Conservation (phyloP, 1,139 yeast genomes). For the Yamadazyma diddensiae region DNA sequence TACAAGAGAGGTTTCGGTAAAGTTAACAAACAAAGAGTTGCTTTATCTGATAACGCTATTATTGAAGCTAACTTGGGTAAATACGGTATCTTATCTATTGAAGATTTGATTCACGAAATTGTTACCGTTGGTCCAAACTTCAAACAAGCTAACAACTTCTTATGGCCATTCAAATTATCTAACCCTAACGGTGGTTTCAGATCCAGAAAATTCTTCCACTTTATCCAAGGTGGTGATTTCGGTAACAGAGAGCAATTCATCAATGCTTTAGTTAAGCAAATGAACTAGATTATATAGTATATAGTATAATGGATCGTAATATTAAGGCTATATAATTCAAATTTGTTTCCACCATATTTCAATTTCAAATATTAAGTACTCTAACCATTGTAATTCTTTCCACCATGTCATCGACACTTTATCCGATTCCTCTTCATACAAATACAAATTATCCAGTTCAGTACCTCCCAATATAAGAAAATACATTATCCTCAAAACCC, state of each 20-base stretch:
- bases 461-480: constrained; percentile 17
- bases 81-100: constrained; percentile 94
- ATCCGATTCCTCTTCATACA: no score
- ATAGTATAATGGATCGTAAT: no score
- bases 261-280: constrained; percentile 96
- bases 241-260: constrained; percentile 99
- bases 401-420: constrained; percentile 26
- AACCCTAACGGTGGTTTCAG: constrained; percentile 99
- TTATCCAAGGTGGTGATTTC: constrained; percentile 98
- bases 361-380: constrained; percentile 25
- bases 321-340: constrained; percentile 7
- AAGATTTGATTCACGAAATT: constrained; percentile 98
- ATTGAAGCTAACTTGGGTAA: constrained; percentile 92
- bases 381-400: constrained; percentile 34
- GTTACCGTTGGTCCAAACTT: constrained; percentile 99
- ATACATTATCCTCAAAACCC: constrained; percentile 12
- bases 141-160: constrained; percentile 99
- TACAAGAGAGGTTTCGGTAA: constrained; percentile 99
- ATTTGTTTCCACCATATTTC: constrained; percentile 19
- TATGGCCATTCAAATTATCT: constrained; percentile 99
- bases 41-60: constrained; percentile 91
- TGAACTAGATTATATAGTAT: constrained; percentile 74
- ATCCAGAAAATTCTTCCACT: constrained; percentile 99
- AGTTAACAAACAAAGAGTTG: constrained; percentile 97
- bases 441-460: no score